Conservation (phyloP, 306 rosid genomes). For the Cicer cuneatum region DNA sequence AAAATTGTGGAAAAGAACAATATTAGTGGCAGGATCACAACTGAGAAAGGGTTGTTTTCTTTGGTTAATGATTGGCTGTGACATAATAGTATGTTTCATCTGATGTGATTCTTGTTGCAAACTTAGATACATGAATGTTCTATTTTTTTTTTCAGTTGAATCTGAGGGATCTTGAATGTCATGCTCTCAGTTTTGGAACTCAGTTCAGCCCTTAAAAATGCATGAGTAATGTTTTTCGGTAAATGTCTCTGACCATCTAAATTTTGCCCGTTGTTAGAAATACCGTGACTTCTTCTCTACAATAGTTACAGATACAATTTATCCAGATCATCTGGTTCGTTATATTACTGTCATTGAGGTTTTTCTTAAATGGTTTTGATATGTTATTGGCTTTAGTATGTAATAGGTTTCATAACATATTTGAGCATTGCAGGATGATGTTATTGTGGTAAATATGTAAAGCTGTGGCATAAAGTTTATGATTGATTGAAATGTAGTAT, state of each 20-base stretch:
- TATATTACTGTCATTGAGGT: not conserved
- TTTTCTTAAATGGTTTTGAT: constrained; percentile 31
- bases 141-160: constrained; percentile 70
- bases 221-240: constrained; percentile 43
- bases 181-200: constrained; percentile 78
- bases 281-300: not conserved
- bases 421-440: not conserved
- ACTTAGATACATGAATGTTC: constrained; percentile 20
- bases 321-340: constrained; percentile 16
- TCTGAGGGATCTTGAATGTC: constrained; percentile 82
- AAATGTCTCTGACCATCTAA: constrained; percentile 17
- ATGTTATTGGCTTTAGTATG: constrained; percentile 3
- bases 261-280: not conserved
- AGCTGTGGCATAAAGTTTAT: not conserved
- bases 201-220: constrained; percentile 53
- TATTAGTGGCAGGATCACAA: constrained; percentile 21
- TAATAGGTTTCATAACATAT: constrained; percentile 6
- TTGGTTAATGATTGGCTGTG: constrained; percentile 5
- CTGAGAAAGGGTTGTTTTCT: constrained; percentile 32
- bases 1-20: constrained; percentile 23
- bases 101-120: constrained; percentile 21
- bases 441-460: not conserved
- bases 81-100: constrained; percentile 1
- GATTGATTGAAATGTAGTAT: not conserved
- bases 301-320: constrained; percentile 7